These are phyloP conservation scores for Chlamydomonas schloesseri DNA, from an alignment of 139 green algal species.

Conservation along the genomic window DNA sequence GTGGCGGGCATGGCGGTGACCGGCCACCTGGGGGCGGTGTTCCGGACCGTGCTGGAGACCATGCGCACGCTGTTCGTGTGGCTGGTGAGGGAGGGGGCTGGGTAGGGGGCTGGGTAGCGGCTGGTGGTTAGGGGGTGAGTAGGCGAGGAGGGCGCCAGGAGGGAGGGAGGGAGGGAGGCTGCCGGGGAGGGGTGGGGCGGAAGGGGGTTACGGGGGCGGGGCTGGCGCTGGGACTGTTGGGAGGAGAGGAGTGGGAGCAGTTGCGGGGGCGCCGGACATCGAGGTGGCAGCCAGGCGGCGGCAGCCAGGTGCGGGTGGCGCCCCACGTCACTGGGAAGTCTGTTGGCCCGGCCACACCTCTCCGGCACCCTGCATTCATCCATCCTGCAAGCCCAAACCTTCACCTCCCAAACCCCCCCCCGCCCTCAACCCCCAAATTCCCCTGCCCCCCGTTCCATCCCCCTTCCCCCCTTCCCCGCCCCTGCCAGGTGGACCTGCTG, in stretches of 20 bases:
- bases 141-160: too few species aligned
- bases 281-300: too few species aligned
- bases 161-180: background rate
- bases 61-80: slow-evolving; percentile 85
- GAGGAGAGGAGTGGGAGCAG: too few species aligned
- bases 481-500: slow-evolving; percentile 54
- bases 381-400: background rate
- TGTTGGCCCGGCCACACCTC: too few species aligned
- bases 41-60: slow-evolving; percentile 80
- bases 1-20: slow-evolving; percentile 75
- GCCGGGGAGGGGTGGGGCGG: background rate
- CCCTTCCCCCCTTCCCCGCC: background rate
- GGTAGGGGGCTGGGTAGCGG: background rate
- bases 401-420: background rate
- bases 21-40: slow-evolving; percentile 75
- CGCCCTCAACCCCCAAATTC: background rate
- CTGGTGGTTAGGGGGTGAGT: too few species aligned
- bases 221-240: too few species aligned
- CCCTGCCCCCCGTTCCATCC: background rate
- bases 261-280: too few species aligned
- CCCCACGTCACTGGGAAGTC: too few species aligned
- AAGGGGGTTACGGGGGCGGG: too few species aligned
- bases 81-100: slow-evolving; percentile 56
- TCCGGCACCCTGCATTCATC: too few species aligned
- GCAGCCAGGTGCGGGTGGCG: too few species aligned